These are phyloP conservation scores for Phyllosticta citrichinensis DNA, from an alignment of 2,329 filamentous ascomycete species.

Conservation along the genomic window DNA sequence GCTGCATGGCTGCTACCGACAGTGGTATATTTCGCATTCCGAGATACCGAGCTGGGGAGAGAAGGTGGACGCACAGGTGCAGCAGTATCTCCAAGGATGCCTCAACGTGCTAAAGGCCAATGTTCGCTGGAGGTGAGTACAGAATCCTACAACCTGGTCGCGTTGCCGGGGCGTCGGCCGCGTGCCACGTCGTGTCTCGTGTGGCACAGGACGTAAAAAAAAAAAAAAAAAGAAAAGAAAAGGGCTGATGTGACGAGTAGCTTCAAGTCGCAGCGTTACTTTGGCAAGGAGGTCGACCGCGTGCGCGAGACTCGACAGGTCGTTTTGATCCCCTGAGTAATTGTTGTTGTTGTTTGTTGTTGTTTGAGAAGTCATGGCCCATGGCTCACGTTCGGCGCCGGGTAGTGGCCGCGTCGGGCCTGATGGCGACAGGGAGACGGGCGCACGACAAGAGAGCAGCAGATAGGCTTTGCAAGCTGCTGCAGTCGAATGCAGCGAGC, in stretches of 20 bases:
- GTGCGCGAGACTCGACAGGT: conserved; percentile 9
- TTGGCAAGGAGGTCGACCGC: conserved; percentile 6
- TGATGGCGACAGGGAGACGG: no score
- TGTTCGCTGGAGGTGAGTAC: conserved; percentile 10
- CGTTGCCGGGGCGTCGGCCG: conserved; percentile 7
- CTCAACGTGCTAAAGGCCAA: conserved; percentile 10
- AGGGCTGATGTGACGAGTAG: neutral
- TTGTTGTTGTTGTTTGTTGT: neutral
- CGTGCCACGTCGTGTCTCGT: conserved; percentile 9
- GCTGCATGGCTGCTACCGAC: conserved; percentile 10
- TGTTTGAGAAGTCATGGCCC: neutral
- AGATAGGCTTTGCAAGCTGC: neutral
- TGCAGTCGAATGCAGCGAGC: neutral
- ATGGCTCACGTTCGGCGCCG: neutral
- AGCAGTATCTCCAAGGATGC: conserved; percentile 8
- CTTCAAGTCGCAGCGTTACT: conserved; percentile 10
- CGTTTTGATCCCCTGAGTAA: neutral
- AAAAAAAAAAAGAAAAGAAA: neutral
- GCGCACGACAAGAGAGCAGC: neutral
- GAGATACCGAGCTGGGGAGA: conserved; percentile 9
- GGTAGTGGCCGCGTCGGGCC: neutral
- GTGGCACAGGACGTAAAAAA: neutral
- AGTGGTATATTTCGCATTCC: conserved; percentile 10
- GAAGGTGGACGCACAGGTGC: conserved; percentile 9
- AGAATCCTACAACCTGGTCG: conserved; percentile 1